Conservation (phyloP, 2,329 filamentous ascomycete genomes). For the Fusarium annulatum region DNA sequence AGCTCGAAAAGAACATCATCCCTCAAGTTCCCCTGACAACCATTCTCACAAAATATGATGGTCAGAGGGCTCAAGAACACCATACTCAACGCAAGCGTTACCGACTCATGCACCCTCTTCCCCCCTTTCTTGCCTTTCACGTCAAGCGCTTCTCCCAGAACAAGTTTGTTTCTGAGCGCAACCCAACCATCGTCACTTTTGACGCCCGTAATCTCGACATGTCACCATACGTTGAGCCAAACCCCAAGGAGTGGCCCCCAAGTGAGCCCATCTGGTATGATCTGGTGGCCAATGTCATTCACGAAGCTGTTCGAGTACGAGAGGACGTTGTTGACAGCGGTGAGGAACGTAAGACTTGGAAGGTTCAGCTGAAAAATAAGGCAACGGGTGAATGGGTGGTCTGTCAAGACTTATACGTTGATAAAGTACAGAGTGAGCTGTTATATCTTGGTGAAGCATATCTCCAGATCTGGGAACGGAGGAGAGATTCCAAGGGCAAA, state of each 20-base stretch:
- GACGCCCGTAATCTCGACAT: conserved; percentile 86
- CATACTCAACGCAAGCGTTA: conserved; percentile 90
- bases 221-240: conserved; percentile 90
- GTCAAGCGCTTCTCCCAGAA: conserved; percentile 97
- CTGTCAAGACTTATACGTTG: conserved; percentile 92
- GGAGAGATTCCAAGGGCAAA: conserved; percentile 64
- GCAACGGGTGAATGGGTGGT: conserved; percentile 89
- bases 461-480: conserved; percentile 94
- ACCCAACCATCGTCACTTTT: conserved; percentile 98
- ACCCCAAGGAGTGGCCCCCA: conserved; percentile 74
- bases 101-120: conserved; percentile 87
- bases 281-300: conserved; percentile 93
- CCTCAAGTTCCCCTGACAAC: conserved; percentile 86
- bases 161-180: conserved; percentile 95
- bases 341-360: conserved; percentile 91
- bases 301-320: conserved; percentile 79
- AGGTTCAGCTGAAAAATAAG: conserved; percentile 87
- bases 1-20: conserved; percentile 94
- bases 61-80: conserved; percentile 86
- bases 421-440: conserved; percentile 87
- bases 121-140: conserved; percentile 91
- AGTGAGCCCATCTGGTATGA: conserved; percentile 94
- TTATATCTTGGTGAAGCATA: conserved; percentile 95
- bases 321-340: conserved; percentile 91
- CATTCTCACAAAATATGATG: conserved; percentile 93